A percentile compares a stretch with the other conserved stretches of the same genome.
phyloP scores from a whole-genome alignment of 371 early-diverging fungal genomes.

The Apophysomyces ossiformis region DNA sequence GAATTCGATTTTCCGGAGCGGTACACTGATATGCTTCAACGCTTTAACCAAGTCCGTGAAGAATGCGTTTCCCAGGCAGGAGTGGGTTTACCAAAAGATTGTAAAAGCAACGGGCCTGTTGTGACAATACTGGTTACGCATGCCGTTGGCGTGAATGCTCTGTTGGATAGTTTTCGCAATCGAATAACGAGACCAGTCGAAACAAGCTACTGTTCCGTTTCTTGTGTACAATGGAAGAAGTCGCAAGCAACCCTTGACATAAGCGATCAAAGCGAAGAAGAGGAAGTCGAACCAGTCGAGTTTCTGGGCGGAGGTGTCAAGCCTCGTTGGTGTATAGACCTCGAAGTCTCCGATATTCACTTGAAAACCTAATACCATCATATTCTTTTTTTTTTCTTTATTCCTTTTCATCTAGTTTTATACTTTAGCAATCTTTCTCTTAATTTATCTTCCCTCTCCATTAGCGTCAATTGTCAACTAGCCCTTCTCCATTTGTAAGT shows the following conservation, averaged over 20 bases:
- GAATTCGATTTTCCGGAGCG: slow-evolving; percentile 44
- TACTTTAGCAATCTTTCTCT: neutral
- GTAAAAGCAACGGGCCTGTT: neutral
- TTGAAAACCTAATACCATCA: slow-evolving; percentile 7
- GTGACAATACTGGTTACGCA: slow-evolving; percentile 41
- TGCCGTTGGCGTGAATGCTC: slow-evolving; percentile 46
- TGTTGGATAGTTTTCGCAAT: slow-evolving; percentile 46
- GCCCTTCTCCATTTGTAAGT: neutral
- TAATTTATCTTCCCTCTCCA: slow-evolving; percentile 1
- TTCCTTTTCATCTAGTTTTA: neutral
- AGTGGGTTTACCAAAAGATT: slow-evolving; percentile 8
- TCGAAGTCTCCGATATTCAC: slow-evolving; percentile 23
- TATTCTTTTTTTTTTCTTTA: neutral
- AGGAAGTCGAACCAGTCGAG: slow-evolving; percentile 10
- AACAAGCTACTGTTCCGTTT: slow-evolving; percentile 39
- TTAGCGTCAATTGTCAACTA: neutral
- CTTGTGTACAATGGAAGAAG: slow-evolving; percentile 23
- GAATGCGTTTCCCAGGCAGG: slow-evolving; percentile 22
- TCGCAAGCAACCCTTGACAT: neutral
- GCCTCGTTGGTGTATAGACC: slow-evolving; percentile 26
- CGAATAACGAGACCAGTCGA: slow-evolving; percentile 38
- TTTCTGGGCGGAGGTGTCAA: neutral
- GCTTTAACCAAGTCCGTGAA: slow-evolving; percentile 29
- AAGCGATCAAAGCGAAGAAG: slow-evolving; percentile 14
- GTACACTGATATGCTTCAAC: slow-evolving; percentile 36